Evolutionary conservation across 2,329 filamentous ascomycete genomes (phyloP).

Genomic region (Scedosporium dehoogii): DNA sequence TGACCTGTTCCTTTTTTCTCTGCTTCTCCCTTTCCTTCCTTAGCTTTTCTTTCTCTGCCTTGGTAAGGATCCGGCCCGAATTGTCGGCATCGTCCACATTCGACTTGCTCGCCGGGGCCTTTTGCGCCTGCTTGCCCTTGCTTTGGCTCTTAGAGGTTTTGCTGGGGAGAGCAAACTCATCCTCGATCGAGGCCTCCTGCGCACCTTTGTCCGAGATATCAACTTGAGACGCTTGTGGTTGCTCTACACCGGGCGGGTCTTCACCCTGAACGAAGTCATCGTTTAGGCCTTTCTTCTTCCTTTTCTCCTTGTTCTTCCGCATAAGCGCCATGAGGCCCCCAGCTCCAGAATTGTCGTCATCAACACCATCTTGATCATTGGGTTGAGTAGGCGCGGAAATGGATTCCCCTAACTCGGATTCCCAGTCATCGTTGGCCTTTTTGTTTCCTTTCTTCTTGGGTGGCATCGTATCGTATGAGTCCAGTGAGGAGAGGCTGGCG

Average conservation of each 20-base stretch:
- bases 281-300: slow-evolving; percentile 80
- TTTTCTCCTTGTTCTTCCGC: slow-evolving; percentile 74
- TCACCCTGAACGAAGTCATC: slow-evolving; percentile 63
- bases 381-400: slow-evolving; percentile 33
- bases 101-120: slow-evolving; percentile 22
- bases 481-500: not conserved
- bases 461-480: slow-evolving; percentile 53
- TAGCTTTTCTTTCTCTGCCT: slow-evolving; percentile 96
- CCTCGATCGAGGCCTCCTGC: slow-evolving; percentile 70
- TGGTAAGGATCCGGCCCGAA: slow-evolving; percentile 70
- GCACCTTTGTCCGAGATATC: slow-evolving; percentile 49
- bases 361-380: slow-evolving; percentile 38
- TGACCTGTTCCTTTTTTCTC: slow-evolving; percentile 87
- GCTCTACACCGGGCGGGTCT: slow-evolving; percentile 33
- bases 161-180: slow-evolving; percentile 75
- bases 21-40: slow-evolving; percentile 99
- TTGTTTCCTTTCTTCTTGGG: slow-evolving; percentile 91
- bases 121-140: slow-evolving; percentile 32
- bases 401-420: slow-evolving; percentile 76
- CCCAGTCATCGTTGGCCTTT: slow-evolving; percentile 84
- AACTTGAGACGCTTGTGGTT: slow-evolving; percentile 24
- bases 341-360: slow-evolving; percentile 43
- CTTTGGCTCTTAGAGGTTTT: slow-evolving; percentile 60
- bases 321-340: slow-evolving; percentile 71
- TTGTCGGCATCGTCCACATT: slow-evolving; percentile 41